A percentile compares a stretch with the other conserved stretches of the same genome.
phyloP scores from a whole-genome alignment of 148 eudicot genomes.

The Silene conica region DNA sequence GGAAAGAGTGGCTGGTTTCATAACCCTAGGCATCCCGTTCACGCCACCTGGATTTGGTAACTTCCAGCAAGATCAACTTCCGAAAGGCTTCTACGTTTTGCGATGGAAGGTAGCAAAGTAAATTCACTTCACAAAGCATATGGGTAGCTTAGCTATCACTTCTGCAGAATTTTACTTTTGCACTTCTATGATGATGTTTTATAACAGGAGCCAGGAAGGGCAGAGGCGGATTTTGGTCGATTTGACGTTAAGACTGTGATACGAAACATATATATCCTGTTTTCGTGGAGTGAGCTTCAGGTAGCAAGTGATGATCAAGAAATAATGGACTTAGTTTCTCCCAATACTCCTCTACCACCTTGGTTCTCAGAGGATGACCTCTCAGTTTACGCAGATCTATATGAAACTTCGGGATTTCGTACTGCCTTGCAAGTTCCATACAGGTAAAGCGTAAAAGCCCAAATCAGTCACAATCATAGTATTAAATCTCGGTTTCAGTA shows the following conservation, averaged over 20 bases:
- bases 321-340: conserved; percentile 34
- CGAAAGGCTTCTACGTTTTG: conserved; percentile 40
- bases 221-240: conserved; percentile 37
- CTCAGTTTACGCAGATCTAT: conserved; percentile 22
- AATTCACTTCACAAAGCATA: background rate
- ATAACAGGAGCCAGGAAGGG: conserved; percentile 33
- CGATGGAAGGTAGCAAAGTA: conserved; percentile 34
- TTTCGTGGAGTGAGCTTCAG: conserved; percentile 35
- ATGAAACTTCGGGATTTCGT: conserved; percentile 24
- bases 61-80: conserved; percentile 10
- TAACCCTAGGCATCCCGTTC: conserved; percentile 40
- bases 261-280: conserved; percentile 29
- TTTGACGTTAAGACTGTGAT: conserved; percentile 32
- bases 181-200: background rate
- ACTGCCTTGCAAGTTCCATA: conserved; percentile 33
- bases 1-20: conserved; percentile 33
- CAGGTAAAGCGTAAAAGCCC: conserved; percentile 13
- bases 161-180: background rate
- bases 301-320: conserved; percentile 28
- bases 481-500: too few relatives aligned
- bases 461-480: background rate
- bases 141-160: background rate
- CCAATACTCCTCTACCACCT: conserved; percentile 30
- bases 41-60: conserved; percentile 24
- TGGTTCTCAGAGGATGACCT: conserved; percentile 35